Base-by-base conservation (phyloP, 345 rosid genomes). In the Luvunga scandens region DNA sequence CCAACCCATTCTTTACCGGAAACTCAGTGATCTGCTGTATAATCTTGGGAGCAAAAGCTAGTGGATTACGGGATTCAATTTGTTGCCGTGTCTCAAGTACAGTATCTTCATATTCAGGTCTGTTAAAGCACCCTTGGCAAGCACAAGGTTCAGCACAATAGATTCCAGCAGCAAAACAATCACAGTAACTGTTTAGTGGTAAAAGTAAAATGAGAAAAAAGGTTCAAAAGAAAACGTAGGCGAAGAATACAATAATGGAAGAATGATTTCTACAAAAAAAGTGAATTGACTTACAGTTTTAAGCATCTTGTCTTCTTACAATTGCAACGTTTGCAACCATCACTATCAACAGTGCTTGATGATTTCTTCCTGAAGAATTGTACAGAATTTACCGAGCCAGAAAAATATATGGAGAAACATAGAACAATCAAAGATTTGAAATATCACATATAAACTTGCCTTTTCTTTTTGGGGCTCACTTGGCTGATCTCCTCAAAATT, bases 101-200 rank as follows among this genome's bases (percentile, higher is more conserved):
- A 57, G 79, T 85, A 25, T 83, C 88, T 76, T 84, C 84, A 10
- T 86, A 80, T 45, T 89, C 90, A 61, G 90, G 93, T 78, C 84
- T 87, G 75, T 91, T 91, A 63, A 80, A 81, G 82, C 93, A 89
- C 27, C 85, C 88, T 76, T 76, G 88, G 80, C 93, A 91, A 10
- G 92, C 73, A 87, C 93, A 89, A 66, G 87, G 78, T 27, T 81
- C 93, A 18, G 81, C 81, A 76, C 91, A 89, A 69, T 85, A 91
- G 66, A 87, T 76, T 75, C 91, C 91, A 3, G 90, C 90, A 64
- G 90, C 91, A 84, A 91, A 89, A 81, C 93, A 91, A 80, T 89
- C 95, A 77, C 91, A 91, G 57, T 88, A 91, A 71, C 95, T 91
- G 91, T 63, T 18, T 67, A 78, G 61, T 70, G 78, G 65, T 21